Evolutionary conservation across 2,329 filamentous ascomycete species (phyloP).

Genomic region (Colletotrichum paranaense): DNA sequence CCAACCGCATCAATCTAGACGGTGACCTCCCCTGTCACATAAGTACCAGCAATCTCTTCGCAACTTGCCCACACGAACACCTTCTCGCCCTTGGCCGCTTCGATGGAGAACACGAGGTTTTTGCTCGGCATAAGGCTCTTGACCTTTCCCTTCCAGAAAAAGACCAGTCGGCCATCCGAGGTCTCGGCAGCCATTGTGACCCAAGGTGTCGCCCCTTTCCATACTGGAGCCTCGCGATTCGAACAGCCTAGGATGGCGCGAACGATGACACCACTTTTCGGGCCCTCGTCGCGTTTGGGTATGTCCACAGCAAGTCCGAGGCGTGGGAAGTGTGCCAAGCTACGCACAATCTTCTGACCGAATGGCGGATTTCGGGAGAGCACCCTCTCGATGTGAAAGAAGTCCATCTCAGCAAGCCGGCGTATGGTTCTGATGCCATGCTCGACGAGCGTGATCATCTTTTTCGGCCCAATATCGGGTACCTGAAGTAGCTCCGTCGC

Average conservation of each 20-base stretch:
- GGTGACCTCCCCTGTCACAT: conserved; percentile 41
- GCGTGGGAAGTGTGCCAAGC: conserved; percentile 76
- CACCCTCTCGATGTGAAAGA: conserved; percentile 79
- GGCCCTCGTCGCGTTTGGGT: conserved; percentile 42
- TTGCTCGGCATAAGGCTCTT: conserved; percentile 72
- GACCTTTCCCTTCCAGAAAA: conserved; percentile 75
- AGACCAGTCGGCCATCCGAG: conserved; percentile 74
- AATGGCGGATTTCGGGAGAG: conserved; percentile 86
- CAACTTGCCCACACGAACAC: conserved; percentile 80
- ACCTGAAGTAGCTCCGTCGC: conserved; percentile 87
- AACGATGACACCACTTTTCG: conserved; percentile 58
- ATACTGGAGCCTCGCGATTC: conserved; percentile 72
- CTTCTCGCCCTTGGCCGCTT: conserved; percentile 65
- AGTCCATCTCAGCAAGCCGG: conserved; percentile 74
- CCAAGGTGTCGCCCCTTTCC: conserved; percentile 73
- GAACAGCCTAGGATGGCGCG: conserved; percentile 76
- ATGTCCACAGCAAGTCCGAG: conserved; percentile 55
- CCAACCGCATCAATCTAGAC: not conserved
- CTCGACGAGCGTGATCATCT: conserved; percentile 78
- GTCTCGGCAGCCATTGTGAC: conserved; percentile 81
- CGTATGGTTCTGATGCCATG: conserved; percentile 79
- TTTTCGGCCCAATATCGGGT: conserved; percentile 78
- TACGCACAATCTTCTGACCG: conserved; percentile 75
- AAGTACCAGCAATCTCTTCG: conserved; percentile 81
- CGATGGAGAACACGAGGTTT: conserved; percentile 64